A percentile compares a stretch with the other conserved stretches of the same genome.
Conservation (phyloP, 2,329 filamentous ascomycete species). For the Herpotrichia juniperi region DNA sequence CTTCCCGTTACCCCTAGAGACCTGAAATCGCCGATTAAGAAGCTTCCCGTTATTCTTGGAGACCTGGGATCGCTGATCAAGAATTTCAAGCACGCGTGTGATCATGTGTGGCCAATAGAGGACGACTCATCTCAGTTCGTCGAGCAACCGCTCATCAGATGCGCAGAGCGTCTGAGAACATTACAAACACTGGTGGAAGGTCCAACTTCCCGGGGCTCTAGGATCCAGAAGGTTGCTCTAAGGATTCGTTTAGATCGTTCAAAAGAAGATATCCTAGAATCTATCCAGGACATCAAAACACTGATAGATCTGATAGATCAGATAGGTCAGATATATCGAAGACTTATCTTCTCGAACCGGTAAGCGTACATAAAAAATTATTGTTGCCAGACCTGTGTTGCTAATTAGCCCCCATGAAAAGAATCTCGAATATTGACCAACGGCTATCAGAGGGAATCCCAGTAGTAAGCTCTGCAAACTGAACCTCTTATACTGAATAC, state of each 20-base stretch:
- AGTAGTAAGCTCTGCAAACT: not conserved
- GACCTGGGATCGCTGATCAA: slow-evolving; percentile 13
- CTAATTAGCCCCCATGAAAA: not conserved
- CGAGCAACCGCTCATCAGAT: slow-evolving; percentile 9
- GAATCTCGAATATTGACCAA: slow-evolving; percentile 10
- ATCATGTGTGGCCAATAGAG: not conserved
- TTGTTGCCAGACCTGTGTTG: not conserved
- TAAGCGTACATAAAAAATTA: too few species aligned
- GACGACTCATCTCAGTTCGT: slow-evolving; percentile 9
- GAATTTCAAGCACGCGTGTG: slow-evolving; percentile 14
- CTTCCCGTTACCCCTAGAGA: too few species aligned
- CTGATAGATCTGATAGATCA: too few species aligned
- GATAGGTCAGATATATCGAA: slow-evolving; percentile 7
- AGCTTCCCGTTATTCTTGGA: slow-evolving; percentile 8
- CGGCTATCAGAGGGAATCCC: slow-evolving; percentile 11
- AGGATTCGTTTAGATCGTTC: slow-evolving; percentile 13
- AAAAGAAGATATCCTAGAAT: slow-evolving; percentile 15
- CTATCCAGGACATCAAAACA: slow-evolving; percentile 15
- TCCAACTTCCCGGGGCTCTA: slow-evolving; percentile 11
- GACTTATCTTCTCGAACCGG: slow-evolving; percentile 9
- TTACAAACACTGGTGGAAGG: slow-evolving; percentile 11
- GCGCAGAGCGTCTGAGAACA: slow-evolving; percentile 7
- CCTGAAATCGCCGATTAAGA: too few species aligned
- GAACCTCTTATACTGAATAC: not conserved
- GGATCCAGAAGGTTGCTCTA: slow-evolving; percentile 14